Evolutionary conservation across 768 basidiomycete species (phyloP).

Genomic region (Leccinum rimulosum): DNA sequence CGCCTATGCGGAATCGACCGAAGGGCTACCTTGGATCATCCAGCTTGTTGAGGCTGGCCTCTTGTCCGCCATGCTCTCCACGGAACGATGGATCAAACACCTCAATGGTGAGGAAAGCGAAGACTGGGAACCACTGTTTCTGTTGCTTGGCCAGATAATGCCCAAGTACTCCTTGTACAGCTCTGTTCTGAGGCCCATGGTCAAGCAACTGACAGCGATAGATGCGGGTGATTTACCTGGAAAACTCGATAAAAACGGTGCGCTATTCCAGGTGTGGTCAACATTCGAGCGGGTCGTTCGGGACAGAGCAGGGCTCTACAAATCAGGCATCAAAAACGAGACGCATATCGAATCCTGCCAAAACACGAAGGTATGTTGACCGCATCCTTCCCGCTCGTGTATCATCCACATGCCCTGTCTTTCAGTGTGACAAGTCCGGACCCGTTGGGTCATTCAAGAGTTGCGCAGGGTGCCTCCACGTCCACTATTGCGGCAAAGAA

Average conservation of each 20-base stretch:
- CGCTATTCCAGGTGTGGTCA: conserved; percentile 20
- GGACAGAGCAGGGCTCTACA: conserved; percentile 14
- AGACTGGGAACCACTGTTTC: conserved; percentile 29
- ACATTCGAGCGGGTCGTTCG: conserved; percentile 20
- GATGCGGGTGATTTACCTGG: conserved; percentile 9
- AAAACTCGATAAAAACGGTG: conserved; percentile 17
- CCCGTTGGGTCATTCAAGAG: conserved; percentile 26
- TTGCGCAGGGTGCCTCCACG: conserved; percentile 29
- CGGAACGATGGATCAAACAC: conserved; percentile 26
- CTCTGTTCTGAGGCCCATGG: conserved; percentile 17
- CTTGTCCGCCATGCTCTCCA: conserved; percentile 24
- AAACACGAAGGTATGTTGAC: conserved; percentile 19
- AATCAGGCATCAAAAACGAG: conserved; percentile 4
- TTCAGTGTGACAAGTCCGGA: conserved; percentile 26
- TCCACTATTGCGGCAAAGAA: conserved; percentile 31
- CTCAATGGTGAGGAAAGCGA: conserved; percentile 18
- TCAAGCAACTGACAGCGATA: conserved; percentile 14
- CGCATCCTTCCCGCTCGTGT: background rate
- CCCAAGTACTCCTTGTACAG: conserved; percentile 28
- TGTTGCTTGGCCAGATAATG: conserved; percentile 23
- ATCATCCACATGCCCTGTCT: background rate
- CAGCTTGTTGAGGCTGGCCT: conserved; percentile 26
- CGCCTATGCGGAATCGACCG: conserved; percentile 23
- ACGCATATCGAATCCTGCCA: conserved; percentile 26
- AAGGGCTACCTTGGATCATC: conserved; percentile 26